Evolutionary conservation across 129 eudicot species (phyloP), one percentile per base, ranked within the genome.

Genomic region (Dittrichia graveolens): DNA sequence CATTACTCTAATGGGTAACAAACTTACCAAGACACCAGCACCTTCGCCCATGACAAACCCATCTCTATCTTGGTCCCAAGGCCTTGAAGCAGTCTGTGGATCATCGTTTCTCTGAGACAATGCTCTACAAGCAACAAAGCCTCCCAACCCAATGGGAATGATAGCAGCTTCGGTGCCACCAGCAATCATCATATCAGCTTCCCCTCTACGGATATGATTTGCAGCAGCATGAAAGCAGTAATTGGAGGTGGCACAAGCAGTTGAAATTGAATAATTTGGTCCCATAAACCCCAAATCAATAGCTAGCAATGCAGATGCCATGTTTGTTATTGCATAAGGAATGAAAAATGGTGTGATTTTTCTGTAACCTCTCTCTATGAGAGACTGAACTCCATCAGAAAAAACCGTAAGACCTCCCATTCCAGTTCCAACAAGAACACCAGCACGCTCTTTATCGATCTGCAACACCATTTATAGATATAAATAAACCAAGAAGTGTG

Each of bases 21-120:
- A 46, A 73, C 83, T 81, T 84, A 95, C 99, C 97, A 95, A 76
- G 35, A 95, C 96, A 53, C 99, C 99, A 77, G 96, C 96, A 3
- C 99, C 99, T 86, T 95, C 99, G 12, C 99, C 99, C 97, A 95
- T 88, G 11, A 95, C 99, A 63, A 95, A 90, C 43, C 99, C 99
- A 74, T 95, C 99, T 72, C 99, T 69, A 64, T 68, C 96, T 76
- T 91, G 88, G 84, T 95, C 99, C 99, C 97, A 95, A 1, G 99
- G 99, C 75, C 99, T 86, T 8, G 97, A 95, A 75, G 99, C 99
- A 53, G 91, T 86, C 70, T 83, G 82, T 8, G 97, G 99, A 54
- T 95, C 99, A 80, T 95, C 99, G 39, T 95, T 95, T 76, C 99
- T 95, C 62, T 90, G 96, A 52, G 99, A 95, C 86, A 95, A 68